Evolutionary conservation across 2,329 filamentous ascomycete species (phyloP).

Genomic region (Cladosporium sp.): DNA sequence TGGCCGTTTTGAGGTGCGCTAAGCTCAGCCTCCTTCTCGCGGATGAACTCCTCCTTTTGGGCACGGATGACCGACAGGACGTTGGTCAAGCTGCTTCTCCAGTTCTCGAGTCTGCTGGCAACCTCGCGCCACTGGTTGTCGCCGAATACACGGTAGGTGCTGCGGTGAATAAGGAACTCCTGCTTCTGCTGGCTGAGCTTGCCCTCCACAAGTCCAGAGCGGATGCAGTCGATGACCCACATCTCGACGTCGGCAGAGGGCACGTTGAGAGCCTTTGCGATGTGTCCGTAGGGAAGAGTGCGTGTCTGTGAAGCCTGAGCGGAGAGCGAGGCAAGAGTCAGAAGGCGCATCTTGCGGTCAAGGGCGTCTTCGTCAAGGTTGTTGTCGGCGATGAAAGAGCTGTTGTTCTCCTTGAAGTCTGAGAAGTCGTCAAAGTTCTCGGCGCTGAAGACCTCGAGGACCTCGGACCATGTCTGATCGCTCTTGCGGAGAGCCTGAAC

Average conservation of each 20-base stretch:
- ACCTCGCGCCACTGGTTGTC: slow-evolving; percentile 99
- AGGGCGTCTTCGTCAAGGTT: slow-evolving; percentile 67
- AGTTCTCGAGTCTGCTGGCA: slow-evolving; percentile 82
- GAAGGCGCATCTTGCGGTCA: slow-evolving; percentile 91
- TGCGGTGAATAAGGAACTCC: slow-evolving; percentile 92
- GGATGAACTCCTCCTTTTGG: slow-evolving; percentile 75
- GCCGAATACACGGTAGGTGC: slow-evolving; percentile 93
- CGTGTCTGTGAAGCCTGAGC: slow-evolving; percentile 72
- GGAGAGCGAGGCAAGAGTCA: slow-evolving; percentile 87
- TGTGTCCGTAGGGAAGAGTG: slow-evolving; percentile 81
- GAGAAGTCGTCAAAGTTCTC: slow-evolving; percentile 93
- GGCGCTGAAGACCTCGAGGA: slow-evolving; percentile 91
- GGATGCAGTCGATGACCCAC: slow-evolving; percentile 98
- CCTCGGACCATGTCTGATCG: slow-evolving; percentile 79
- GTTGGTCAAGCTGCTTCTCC: slow-evolving; percentile 74
- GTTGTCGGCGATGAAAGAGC: slow-evolving; percentile 75
- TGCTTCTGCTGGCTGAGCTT: slow-evolving; percentile 90
- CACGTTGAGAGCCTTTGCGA: slow-evolving; percentile 80
- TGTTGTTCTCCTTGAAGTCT: slow-evolving; percentile 89
- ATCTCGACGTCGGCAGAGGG: slow-evolving; percentile 82
- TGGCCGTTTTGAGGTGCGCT: slow-evolving; percentile 17
- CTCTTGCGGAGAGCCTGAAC: slow-evolving; percentile 84
- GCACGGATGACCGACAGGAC: slow-evolving; percentile 74
- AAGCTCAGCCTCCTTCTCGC: slow-evolving; percentile 71
- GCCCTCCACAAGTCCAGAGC: slow-evolving; percentile 90